Conservation (phyloP, 1,284 basidiomycete species). For the Somion occarium region DNA sequence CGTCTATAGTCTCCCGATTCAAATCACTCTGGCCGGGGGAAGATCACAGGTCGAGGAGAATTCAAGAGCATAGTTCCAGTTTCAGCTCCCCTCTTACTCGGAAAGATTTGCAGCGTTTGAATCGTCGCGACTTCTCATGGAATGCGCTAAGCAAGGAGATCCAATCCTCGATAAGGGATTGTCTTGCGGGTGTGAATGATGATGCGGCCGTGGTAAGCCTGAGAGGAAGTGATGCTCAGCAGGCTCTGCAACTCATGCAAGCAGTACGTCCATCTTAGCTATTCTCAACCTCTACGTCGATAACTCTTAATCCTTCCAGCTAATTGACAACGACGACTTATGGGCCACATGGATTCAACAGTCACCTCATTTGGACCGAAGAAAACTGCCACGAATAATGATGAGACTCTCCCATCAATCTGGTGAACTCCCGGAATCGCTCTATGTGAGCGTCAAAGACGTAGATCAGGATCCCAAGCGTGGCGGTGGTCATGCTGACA, state of each 20-base stretch:
- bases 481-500: constrained; percentile 3
- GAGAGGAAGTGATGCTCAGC: not conserved
- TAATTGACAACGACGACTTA: not conserved
- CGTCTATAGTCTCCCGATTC: too few species aligned
- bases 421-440: not conserved
- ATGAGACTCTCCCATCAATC: not conserved
- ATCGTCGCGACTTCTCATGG: not conserved
- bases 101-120: not conserved
- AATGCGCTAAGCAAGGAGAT: not conserved
- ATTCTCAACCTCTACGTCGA: not conserved
- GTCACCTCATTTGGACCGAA: not conserved
- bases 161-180: not conserved
- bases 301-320: not conserved
- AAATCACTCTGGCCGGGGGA: too few species aligned
- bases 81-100: not conserved
- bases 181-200: not conserved
- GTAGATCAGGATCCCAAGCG: not conserved
- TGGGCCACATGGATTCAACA: not conserved
- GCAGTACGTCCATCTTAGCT: not conserved
- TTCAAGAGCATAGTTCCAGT: not conserved
- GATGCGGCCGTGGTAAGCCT: not conserved
- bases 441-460: not conserved
- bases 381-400: not conserved
- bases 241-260: not conserved
- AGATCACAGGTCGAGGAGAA: too few species aligned